A percentile compares a stretch with the other conserved stretches of the same genome.
phyloP scores from a whole-genome alignment of 2,329 filamentous ascomycete species.

The Phyllosticta citriasiana region DNA sequence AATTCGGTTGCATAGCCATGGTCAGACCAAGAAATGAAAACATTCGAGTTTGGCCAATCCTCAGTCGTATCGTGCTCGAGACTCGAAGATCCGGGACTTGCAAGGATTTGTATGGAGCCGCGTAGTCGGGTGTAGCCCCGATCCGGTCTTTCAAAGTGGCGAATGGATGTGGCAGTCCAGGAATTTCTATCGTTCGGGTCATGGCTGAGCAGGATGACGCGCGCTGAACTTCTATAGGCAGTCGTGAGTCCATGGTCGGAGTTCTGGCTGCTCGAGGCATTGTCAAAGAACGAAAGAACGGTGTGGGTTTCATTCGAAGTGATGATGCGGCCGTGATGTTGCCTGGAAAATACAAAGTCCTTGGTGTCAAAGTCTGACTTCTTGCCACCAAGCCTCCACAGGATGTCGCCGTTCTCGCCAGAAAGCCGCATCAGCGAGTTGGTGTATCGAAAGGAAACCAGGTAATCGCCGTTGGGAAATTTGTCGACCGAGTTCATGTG shows the following conservation, averaged over 20 bases:
- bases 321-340: conserved; percentile 15
- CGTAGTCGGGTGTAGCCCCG: conserved; percentile 44
- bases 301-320: conserved; percentile 38
- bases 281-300: conserved; percentile 45
- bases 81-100: neutral
- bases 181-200: conserved; percentile 6
- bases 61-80: neutral
- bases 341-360: conserved; percentile 1
- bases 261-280: conserved; percentile 22
- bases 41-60: conserved; percentile 21
- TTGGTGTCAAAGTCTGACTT: conserved; percentile 14
- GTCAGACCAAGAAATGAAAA: conserved; percentile 27
- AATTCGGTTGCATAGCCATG: conserved; percentile 26
- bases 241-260: conserved; percentile 12
- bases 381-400: conserved; percentile 26
- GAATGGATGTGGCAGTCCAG: conserved; percentile 7
- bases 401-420: conserved; percentile 16
- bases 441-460: conserved; percentile 21
- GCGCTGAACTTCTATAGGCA: conserved; percentile 11
- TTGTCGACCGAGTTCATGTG: conserved; percentile 33
- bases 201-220: neutral
- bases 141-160: conserved; percentile 38
- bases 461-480: conserved; percentile 21
- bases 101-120: conserved; percentile 37
- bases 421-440: conserved; percentile 20